Conservation (phyloP, 192 early-diverging fungal species). For the Dimargaris verticillata region DNA sequence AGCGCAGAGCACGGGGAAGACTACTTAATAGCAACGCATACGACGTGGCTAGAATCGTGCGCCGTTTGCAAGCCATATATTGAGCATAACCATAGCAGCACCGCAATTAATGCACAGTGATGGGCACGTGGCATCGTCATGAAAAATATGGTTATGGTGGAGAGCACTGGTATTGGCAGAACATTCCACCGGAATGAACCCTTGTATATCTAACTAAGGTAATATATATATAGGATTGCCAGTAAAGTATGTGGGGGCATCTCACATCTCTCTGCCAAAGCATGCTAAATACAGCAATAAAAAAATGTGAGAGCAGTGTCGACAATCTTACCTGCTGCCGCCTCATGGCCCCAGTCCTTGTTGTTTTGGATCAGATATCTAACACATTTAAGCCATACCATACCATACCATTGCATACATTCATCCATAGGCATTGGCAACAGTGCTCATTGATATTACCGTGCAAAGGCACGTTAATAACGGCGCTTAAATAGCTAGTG, state of each 20-base stretch:
- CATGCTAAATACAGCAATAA: background rate
- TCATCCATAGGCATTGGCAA: too few species aligned
- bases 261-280: background rate
- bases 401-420: background rate
- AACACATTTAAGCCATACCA: background rate
- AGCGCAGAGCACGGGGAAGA: conserved; percentile 1
- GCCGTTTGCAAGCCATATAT: background rate
- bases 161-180: background rate
- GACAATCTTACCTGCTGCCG: conserved; percentile 4
- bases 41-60: background rate
- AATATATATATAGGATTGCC: background rate
- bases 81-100: background rate
- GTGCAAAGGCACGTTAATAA: background rate
- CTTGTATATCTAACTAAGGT: background rate
- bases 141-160: background rate
- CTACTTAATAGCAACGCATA: background rate
- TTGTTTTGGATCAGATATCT: background rate
- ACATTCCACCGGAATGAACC: background rate
- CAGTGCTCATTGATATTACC: background rate
- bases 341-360: conserved; percentile 2
- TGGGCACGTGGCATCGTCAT: background rate
- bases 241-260: background rate
- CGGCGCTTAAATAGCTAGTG: background rate
- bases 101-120: background rate
- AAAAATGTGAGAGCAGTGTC: background rate